Evolutionary conservation across 768 basidiomycete genomes (phyloP).

Genomic region (Heimioporus sp.): DNA sequence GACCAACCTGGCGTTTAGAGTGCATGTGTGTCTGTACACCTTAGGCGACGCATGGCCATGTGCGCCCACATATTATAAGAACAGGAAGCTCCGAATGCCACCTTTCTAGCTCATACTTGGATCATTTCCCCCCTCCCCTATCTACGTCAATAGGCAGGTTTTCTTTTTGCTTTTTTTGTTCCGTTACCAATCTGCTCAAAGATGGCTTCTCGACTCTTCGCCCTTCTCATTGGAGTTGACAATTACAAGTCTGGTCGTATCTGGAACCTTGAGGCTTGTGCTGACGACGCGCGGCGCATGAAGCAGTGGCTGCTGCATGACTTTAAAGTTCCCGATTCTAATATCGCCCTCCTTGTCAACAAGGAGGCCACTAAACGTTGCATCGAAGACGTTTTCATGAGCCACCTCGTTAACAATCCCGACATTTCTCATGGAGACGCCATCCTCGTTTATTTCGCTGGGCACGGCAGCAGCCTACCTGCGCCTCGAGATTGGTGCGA

Average conservation of each 20-base stretch:
- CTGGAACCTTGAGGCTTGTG: constrained; percentile 66
- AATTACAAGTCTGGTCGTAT: constrained; percentile 61
- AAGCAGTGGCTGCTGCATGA: constrained; percentile 55
- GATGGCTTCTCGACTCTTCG: constrained; percentile 54
- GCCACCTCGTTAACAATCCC: constrained; percentile 61
- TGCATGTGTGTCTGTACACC: not conserved
- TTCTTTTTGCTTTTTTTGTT: not conserved
- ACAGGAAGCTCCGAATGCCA: not conserved
- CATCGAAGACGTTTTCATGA: constrained; percentile 61
- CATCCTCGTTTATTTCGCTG: constrained; percentile 68
- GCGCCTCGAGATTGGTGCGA: constrained; percentile 64
- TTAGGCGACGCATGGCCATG: constrained; percentile 8
- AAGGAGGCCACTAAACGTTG: constrained; percentile 56
- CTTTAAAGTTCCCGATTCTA: constrained; percentile 55
- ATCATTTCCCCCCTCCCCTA: constrained; percentile 6
- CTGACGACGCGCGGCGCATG: constrained; percentile 60
- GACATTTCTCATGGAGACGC: constrained; percentile 60
- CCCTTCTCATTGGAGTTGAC: constrained; percentile 68
- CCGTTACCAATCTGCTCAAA: constrained; percentile 14
- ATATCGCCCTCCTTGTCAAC: constrained; percentile 57
- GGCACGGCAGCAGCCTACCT: constrained; percentile 60
- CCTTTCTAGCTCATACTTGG: constrained; percentile 1
- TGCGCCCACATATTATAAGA: constrained; percentile 16
- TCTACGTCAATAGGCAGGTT: constrained; percentile 9
- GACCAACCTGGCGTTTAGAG: constrained; percentile 3